Percentiles rank a stretch among this genome's conserved stretches.
Conservation (phyloP, 2,329 filamentous ascomycete species). For the Neurospora sp. region DNA sequence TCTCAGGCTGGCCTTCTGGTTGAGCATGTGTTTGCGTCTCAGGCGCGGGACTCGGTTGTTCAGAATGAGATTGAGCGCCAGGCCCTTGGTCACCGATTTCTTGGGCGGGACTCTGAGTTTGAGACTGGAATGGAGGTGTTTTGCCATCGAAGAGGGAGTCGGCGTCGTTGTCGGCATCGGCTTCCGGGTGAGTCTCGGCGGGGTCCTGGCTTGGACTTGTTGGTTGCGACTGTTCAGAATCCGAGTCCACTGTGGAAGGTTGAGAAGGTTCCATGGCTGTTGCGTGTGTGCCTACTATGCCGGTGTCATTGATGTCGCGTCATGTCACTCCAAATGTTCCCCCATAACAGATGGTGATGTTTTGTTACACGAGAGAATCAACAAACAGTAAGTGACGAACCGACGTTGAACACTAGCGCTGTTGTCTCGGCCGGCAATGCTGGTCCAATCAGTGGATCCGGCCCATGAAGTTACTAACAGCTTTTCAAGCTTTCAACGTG, state of each 20-base stretch:
- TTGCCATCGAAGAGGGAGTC: neutral
- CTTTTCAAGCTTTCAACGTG: rapidly evolving
- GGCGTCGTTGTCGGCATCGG: neutral
- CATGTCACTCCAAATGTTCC: neutral
- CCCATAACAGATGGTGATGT: neutral
- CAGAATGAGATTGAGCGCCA: neutral
- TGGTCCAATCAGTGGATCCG: neutral
- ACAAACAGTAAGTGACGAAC: neutral
- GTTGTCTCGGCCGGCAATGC: neutral
- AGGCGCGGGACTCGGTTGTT: neutral
- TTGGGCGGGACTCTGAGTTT: neutral
- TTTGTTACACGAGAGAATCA: neutral
- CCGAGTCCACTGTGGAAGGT: neutral
- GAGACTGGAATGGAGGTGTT: neutral
- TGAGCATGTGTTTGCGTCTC: neutral
- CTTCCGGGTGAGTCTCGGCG: neutral
- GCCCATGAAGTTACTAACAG: neutral
- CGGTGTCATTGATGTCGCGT: neutral
- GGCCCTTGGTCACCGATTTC: neutral
- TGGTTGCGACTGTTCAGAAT: neutral
- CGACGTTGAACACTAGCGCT: neutral
- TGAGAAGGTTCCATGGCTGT: neutral
- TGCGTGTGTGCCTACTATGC: neutral
- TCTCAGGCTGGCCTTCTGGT: neutral
- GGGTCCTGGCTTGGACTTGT: neutral